Base-by-base conservation (phyloP, 1,139 yeast genomes). In the Saccharomycopsis hybrid region DNA sequence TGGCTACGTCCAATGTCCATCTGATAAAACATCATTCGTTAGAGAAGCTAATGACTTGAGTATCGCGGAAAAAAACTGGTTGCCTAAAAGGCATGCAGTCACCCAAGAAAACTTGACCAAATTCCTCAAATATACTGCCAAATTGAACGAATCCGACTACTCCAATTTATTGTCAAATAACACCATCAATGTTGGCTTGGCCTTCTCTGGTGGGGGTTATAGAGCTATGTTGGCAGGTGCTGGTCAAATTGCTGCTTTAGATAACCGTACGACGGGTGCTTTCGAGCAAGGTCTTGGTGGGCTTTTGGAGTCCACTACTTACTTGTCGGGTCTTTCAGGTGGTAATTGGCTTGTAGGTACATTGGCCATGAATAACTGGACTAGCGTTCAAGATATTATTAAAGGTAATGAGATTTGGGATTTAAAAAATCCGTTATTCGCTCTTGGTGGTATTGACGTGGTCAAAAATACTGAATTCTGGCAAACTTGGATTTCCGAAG, bases 171-270 rank as follows among this genome's bases (percentile, higher is more conserved):
- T 41, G 24, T 29, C 41, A 4, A 11, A 3, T 5, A 40, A 39
- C 25, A 27, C 38, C 9, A 3, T 9, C 24, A 29, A 36, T 24
- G 71, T 87, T 49, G 96, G 83, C 2, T 62, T 88, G 18, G 87
- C 95, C 2, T 83, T 86, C 61, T 80, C 92, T 3, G 97, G 97
- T 41, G 97, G 97, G 59, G 95, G 96, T 2, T 88, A 85, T 65
- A 75, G 97, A 53, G 95, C 96, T 46, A 85, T 88, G 95, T 68
- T 89, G 40, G 68, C 73, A 51, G 96, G 96, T n/a, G 96, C 95
- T 1, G 96, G 97, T 40, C 81, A 82, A 63, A 66, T 88, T 40
- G 71, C 92, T n/a, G 96, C 92, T 0, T 66, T 87, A 54, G 97
- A 89, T 62, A 76, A 78, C 58, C 73, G 96, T 59, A 83, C 94